Conservation (phyloP, 2,329 filamentous ascomycete species). For the Teratosphaeria destructans region DNA sequence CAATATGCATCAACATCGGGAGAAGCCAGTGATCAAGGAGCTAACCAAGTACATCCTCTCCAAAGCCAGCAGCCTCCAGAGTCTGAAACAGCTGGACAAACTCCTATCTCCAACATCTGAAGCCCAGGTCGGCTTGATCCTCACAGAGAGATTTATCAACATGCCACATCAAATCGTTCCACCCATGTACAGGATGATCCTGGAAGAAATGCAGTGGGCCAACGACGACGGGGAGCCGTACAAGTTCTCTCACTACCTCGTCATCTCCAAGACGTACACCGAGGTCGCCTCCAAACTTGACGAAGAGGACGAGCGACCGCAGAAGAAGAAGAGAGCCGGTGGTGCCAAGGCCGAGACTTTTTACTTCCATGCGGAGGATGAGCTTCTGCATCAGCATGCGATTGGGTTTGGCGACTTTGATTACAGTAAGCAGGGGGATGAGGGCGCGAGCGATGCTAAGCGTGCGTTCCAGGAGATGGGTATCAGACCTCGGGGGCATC, state of each 20-base stretch:
- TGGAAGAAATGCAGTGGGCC: conserved; percentile 82
- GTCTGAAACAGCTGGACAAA: conserved; percentile 25
- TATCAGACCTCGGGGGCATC: conserved; percentile 69
- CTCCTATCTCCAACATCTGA: conserved; percentile 28
- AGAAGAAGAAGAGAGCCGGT: conserved; percentile 50
- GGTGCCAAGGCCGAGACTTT: conserved; percentile 50
- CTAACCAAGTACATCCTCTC: conserved; percentile 60
- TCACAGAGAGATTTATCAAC: conserved; percentile 93
- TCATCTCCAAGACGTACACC: conserved; percentile 84
- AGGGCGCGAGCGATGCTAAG: conserved; percentile 80
- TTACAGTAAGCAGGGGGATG: conserved; percentile 67
- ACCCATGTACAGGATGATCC: conserved; percentile 88
- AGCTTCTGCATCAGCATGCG: conserved; percentile 71
- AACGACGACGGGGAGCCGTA: conserved; percentile 87
- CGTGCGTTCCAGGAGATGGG: conserved; percentile 89
- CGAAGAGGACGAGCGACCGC: conserved; percentile 47
- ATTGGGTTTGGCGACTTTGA: conserved; percentile 59
- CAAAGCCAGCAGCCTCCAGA: conserved; percentile 32
- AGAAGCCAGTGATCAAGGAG: conserved; percentile 58
- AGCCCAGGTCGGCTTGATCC: conserved; percentile 64
- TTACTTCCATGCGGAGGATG: conserved; percentile 95
- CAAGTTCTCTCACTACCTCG: conserved; percentile 82
- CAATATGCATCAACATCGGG: conserved; percentile 66
- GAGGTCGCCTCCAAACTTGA: conserved; percentile 78
- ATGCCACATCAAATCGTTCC: conserved; percentile 89